phyloP scores from a whole-genome alignment of 495 filamentous ascomycete genomes.

The Aspergillus egyptiacus region DNA sequence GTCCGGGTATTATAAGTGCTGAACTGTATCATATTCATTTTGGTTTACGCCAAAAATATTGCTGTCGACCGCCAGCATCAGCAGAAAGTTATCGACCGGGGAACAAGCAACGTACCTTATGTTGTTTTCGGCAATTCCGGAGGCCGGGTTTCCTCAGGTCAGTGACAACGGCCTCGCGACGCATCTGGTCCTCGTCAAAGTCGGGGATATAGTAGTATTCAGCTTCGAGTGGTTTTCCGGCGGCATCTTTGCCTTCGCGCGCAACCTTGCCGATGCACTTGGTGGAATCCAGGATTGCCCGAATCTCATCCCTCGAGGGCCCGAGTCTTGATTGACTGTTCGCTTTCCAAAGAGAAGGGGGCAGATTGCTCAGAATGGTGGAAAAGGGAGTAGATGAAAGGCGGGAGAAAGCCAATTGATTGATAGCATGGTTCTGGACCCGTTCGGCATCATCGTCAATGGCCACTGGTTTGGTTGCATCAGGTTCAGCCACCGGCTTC shows the following conservation, averaged over 20 bases:
- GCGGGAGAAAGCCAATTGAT: slow-evolving; percentile 94
- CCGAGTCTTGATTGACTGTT: slow-evolving; percentile 39
- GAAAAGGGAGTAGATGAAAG: slow-evolving; percentile 89
- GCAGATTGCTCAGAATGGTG: slow-evolving; percentile 77
- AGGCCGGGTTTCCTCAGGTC: slow-evolving; percentile 82
- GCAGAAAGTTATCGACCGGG: slow-evolving; percentile 2
- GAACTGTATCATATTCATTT: slow-evolving; percentile 36
- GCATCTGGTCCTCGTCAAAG: slow-evolving; percentile 69
- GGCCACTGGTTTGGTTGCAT: slow-evolving; percentile 28
- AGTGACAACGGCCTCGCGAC: slow-evolving; percentile 77
- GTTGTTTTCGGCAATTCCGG: slow-evolving; percentile 82
- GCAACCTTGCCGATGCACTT: slow-evolving; percentile 80
- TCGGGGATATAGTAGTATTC: slow-evolving; percentile 98
- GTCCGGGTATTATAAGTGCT: slow-evolving; percentile 8
- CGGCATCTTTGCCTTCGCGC: slow-evolving; percentile 91
- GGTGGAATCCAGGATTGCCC: slow-evolving; percentile 62
- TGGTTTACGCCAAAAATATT: slow-evolving; percentile 92
- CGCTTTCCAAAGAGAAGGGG: slow-evolving; percentile 52
- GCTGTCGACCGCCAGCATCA: slow-evolving; percentile 44
- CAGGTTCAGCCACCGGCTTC: slow-evolving; percentile 18
- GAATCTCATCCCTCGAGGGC: slow-evolving; percentile 56
- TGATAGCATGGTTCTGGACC: slow-evolving; percentile 73
- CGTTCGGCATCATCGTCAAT: slow-evolving; percentile 31
- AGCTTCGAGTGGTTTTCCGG: slow-evolving; percentile 86
- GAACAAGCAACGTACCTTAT: slow-evolving; percentile 66